phyloP scores from a whole-genome alignment of 306 rosid genomes.

The Benincasa hispida region DNA sequence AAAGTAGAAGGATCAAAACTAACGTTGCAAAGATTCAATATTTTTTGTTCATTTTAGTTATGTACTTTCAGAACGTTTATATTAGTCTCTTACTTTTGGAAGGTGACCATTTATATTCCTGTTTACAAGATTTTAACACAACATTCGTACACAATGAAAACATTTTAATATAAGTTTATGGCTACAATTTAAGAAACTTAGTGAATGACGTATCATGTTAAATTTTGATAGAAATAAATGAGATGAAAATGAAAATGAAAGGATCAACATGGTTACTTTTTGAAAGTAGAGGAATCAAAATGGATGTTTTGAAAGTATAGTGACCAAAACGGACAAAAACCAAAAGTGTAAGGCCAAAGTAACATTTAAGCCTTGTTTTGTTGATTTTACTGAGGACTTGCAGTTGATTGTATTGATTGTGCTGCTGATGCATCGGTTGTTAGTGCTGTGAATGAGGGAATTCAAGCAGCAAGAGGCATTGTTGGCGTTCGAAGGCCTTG shows the following conservation, averaged over 20 bases:
- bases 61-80: no score
- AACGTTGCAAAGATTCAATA: no score
- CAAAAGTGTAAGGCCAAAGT: neutral
- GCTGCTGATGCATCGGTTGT: slow-evolving; percentile 88
- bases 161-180: no score
- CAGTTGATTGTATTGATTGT: slow-evolving; percentile 97
- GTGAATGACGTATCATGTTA: neutral
- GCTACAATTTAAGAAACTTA: neutral
- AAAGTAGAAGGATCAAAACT: no score
- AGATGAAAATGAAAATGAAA: no score
- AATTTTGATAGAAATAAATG: neutral
- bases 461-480: slow-evolving; percentile 59
- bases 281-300: no score
- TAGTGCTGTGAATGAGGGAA: slow-evolving; percentile 82
- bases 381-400: slow-evolving; percentile 13
- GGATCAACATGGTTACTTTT: neutral
- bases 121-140: neutral
- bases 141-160: neutral
- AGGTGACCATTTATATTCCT: no score
- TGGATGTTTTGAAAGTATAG: neutral
- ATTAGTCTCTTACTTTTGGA: no score
- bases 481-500: slow-evolving; percentile 42
- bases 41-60: no score
- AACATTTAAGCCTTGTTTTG: no score
- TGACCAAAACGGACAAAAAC: neutral